Evolutionary conservation across 2,329 filamentous ascomycete species (phyloP), one percentile per base, ranked within the genome.

Genomic region (Alternaria gansuensis): DNA sequence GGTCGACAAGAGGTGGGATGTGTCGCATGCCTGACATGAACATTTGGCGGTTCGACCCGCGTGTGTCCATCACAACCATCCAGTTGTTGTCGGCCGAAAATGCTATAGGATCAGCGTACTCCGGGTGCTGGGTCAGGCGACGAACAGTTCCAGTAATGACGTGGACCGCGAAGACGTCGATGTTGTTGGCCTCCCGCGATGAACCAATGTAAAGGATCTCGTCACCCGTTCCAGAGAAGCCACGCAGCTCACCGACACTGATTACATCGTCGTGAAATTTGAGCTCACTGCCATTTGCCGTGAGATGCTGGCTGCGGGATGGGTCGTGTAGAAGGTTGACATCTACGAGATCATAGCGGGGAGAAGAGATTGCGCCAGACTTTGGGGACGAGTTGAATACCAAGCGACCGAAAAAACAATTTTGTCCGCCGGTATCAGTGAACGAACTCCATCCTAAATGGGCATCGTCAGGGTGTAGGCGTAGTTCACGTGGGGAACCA

Each of bases 361-460:
- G 68, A 2, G 40, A 11, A 5, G 52, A 44, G 14, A 43, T 51
- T 0, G 53, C 64, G 6, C 11, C 26, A 31, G 33, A 31, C 17
- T 17, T 17, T 0, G 79, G 78, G 0, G 60, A 45, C 3, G 69
- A 53, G 46, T 83, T 82, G 68, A 82, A 83, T 4, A 71, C 41
- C 2, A 83, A 67, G 0, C 78, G 72, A 3, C 73, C 76, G 48
- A 79, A 77, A 65, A 79, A 81, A 1, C 55, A 57, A 11, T 59
- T 59, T 33, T 77, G 69, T 50, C 77, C 63, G 8, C 66, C 63
- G 9, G 29, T 29, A 14, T 43, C 48, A 4, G 53, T 54, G 51
- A 81, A 79, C 0, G 77, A 76, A 62, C 76, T 82, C 64, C 76
- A 82, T 4, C 76, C 79, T 5, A 83, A 62, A 51, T 83, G 81